phyloP scores from a whole-genome alignment of 2,329 filamentous ascomycete species.

The Colletotrichum phormii region DNA sequence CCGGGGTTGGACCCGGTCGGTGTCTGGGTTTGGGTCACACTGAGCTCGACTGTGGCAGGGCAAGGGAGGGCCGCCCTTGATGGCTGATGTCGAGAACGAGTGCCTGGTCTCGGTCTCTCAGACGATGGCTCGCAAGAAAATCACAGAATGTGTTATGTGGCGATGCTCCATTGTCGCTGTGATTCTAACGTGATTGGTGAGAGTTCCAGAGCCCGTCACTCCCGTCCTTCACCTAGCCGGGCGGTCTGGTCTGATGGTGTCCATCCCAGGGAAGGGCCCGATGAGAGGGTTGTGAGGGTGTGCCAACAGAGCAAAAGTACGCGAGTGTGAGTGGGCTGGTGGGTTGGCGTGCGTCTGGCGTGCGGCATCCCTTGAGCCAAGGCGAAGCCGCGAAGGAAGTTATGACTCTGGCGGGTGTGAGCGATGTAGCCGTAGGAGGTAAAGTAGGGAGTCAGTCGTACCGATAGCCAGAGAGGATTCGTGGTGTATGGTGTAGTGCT shows the following conservation, averaged over 20 bases:
- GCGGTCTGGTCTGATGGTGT: neutral
- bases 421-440: neutral
- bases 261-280: neutral
- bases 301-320: neutral
- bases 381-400: neutral
- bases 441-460: neutral
- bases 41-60: neutral
- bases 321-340: conserved; percentile 2
- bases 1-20: conserved; percentile 12
- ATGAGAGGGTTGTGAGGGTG: neutral
- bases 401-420: too few relatives aligned
- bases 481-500: neutral
- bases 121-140: neutral
- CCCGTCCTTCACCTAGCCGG: neutral
- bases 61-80: conserved; percentile 12
- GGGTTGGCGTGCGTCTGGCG: conserved; percentile 7
- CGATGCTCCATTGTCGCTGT: neutral
- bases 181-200: conserved; percentile 1
- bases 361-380: conserved; percentile 1
- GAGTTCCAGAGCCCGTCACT: neutral
- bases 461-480: neutral
- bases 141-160: neutral
- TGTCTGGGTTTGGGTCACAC: neutral
- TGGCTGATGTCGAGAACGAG: neutral
- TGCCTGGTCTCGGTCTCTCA: neutral